Percentiles rank a stretch among this genome's conserved stretches.
phyloP scores from a whole-genome alignment of 2,329 filamentous ascomycete species.

The Chrysosporium queenslandicum region DNA sequence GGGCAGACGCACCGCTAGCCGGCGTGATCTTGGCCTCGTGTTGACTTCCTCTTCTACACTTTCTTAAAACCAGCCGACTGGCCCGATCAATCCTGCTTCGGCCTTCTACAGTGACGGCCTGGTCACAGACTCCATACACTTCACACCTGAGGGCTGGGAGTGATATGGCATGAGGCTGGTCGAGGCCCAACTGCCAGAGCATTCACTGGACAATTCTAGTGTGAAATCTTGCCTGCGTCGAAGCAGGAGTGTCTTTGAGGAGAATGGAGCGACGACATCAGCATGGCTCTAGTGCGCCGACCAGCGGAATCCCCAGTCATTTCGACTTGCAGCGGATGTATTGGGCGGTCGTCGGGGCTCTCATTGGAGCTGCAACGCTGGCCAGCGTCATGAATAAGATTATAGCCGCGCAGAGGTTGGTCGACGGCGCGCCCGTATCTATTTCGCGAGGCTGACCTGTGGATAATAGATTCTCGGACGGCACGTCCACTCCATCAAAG shows the following conservation, averaged over 20 bases:
- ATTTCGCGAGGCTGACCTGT: background rate
- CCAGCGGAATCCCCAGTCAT: slow-evolving; percentile 35
- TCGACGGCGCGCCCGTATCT: background rate
- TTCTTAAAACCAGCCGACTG: background rate
- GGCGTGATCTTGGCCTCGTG: background rate
- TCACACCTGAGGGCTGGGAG: background rate
- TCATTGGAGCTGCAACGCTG: slow-evolving; percentile 28
- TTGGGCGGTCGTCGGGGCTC: slow-evolving; percentile 41
- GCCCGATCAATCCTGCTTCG: too few relatives aligned
- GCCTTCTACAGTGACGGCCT: background rate
- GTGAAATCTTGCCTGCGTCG: too few relatives aligned
- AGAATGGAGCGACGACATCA: slow-evolving; percentile 4
- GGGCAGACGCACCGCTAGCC: background rate
- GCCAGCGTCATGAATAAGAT: slow-evolving; percentile 39
- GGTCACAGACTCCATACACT: background rate
- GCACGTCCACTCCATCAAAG: slow-evolving; percentile 40
- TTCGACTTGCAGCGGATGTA: slow-evolving; percentile 44
- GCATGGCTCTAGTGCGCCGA: background rate
- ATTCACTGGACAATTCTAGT: background rate
- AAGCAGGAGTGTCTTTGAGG: background rate
- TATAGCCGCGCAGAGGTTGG: slow-evolving; percentile 43
- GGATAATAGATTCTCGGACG: slow-evolving; percentile 37
- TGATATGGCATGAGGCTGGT: background rate
- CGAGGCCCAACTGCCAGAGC: too few relatives aligned
- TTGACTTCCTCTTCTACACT: background rate